phyloP scores from a whole-genome alignment of 208 protist genomes.

The Naegleria gruberi region DNA sequence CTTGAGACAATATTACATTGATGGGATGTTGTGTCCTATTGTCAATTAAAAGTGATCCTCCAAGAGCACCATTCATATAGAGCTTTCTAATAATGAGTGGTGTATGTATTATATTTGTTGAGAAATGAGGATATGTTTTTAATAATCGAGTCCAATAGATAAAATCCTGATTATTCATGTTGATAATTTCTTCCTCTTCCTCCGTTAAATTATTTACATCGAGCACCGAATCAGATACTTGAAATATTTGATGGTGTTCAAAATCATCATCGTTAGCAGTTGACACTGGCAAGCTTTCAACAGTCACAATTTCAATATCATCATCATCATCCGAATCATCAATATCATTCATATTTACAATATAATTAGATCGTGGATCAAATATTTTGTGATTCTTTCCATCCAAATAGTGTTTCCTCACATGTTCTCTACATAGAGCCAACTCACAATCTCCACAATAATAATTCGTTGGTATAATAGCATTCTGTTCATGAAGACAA shows the following conservation, averaged over 20 bases:
- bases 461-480: too few species aligned
- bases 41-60: background rate
- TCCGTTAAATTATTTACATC: background rate
- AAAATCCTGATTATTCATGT: background rate
- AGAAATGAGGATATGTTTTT: background rate
- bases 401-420: too few species aligned
- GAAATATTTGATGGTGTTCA: background rate
- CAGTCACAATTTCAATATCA: too few species aligned
- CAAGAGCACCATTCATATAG: background rate
- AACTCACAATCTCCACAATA: too few species aligned
- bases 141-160: background rate
- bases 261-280: background rate
- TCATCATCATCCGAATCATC: too few species aligned
- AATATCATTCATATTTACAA: too few species aligned
- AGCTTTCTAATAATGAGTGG: background rate
- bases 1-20: background rate
- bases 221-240: background rate
- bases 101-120: background rate
- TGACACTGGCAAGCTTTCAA: too few species aligned
- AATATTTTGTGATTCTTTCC: too few species aligned
- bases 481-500: too few species aligned
- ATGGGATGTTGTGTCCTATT: background rate
- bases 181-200: background rate
- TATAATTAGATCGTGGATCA: too few species aligned
- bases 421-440: too few species aligned